Conservation (phyloP, 1,284 basidiomycete genomes). For the Athelia psychrophila region DNA sequence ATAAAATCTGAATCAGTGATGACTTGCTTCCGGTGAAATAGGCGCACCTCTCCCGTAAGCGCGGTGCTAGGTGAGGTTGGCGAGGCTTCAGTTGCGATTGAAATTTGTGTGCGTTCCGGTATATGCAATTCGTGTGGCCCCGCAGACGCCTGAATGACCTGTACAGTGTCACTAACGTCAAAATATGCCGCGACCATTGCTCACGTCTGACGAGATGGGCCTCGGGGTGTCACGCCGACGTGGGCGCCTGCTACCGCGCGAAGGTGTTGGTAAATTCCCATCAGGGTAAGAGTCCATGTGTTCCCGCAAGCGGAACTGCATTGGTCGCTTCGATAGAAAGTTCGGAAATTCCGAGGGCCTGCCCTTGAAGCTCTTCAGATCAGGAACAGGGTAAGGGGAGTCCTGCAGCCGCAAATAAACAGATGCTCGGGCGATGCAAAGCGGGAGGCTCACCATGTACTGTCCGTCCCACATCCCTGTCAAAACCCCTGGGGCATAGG, state of each 20-base stretch:
- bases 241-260: neutral
- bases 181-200: neutral
- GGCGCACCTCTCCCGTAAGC: constrained; percentile 22
- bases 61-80: constrained; percentile 20
- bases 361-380: neutral
- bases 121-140: constrained; percentile 21
- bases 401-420: neutral
- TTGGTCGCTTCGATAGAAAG: neutral
- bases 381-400: neutral
- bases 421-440: neutral
- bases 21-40: constrained; percentile 10
- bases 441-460: constrained; percentile 40
- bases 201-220: neutral
- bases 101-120: constrained; percentile 23
- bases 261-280: neutral
- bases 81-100: constrained; percentile 29
- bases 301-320: neutral
- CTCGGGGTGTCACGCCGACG: neutral
- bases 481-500: constrained; percentile 40
- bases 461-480: constrained; percentile 56
- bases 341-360: neutral
- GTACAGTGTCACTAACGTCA: neutral
- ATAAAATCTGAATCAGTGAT: constrained; percentile 2
- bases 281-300: neutral
- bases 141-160: neutral